These are phyloP conservation scores for Fusarium concolor DNA, from an alignment of 2,329 filamentous ascomycete genomes.

Conservation along the genomic window DNA sequence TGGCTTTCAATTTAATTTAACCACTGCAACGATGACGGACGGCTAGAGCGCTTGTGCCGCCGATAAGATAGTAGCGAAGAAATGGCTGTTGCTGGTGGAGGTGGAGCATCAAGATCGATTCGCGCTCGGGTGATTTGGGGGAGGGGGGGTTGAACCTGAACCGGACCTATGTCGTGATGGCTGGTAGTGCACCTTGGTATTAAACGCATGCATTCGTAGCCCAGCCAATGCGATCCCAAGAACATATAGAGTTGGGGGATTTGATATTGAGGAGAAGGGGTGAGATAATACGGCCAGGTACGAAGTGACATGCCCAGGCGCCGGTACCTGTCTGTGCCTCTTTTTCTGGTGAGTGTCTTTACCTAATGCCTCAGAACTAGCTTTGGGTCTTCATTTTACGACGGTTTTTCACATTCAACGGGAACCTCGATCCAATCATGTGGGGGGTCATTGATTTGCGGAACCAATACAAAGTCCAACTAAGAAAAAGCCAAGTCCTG, in stretches of 20 bases:
- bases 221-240: neutral
- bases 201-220: neutral
- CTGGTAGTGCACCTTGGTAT: neutral
- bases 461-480: neutral
- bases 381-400: neutral
- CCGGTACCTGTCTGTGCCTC: conserved; percentile 4
- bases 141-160: too few relatives aligned
- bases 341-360: neutral
- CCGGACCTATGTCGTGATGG: neutral
- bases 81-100: conserved; percentile 11
- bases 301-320: neutral
- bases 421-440: neutral
- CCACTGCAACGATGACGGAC: neutral
- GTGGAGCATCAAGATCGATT: conserved; percentile 29
- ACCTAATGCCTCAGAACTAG: neutral
- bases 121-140: conserved; percentile 16
- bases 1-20: too few relatives aligned
- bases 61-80: neutral
- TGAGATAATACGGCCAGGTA: conserved; percentile 21
- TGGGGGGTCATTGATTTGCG: neutral
- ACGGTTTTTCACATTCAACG: neutral
- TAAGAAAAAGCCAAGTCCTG: conserved; percentile 19
- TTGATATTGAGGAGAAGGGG: neutral
- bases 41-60: conserved; percentile 8
- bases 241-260: too few relatives aligned